Conservation (phyloP, 2,329 filamentous ascomycete species). For the Leptoxyphium fumago region DNA sequence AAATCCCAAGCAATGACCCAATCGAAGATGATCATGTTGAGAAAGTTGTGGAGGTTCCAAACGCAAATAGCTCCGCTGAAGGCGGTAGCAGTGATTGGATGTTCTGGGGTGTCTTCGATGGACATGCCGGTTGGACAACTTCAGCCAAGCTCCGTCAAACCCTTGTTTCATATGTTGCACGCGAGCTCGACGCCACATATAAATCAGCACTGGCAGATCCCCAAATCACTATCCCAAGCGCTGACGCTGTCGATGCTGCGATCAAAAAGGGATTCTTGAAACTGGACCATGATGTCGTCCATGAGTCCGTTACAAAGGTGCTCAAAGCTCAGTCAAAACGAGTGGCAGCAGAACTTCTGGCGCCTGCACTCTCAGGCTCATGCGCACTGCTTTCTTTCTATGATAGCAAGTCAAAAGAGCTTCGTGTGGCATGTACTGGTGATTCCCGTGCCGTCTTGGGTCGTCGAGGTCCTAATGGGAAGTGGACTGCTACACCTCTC, state of each 20-base stretch:
- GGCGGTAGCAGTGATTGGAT: slow-evolving; percentile 76
- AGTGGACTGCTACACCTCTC: slow-evolving; percentile 82
- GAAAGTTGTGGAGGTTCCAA: slow-evolving; percentile 86
- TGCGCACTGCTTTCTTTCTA: slow-evolving; percentile 95
- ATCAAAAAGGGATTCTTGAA: slow-evolving; percentile 86
- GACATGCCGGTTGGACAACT: slow-evolving; percentile 95
- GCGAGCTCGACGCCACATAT: slow-evolving; percentile 86
- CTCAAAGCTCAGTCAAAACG: slow-evolving; percentile 77
- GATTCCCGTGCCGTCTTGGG: slow-evolving; percentile 93
- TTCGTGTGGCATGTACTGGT: slow-evolving; percentile 89
- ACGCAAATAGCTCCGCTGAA: slow-evolving; percentile 39
- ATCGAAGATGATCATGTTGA: slow-evolving; percentile 98
- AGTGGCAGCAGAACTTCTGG: slow-evolving; percentile 81
- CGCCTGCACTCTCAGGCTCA: slow-evolving; percentile 89
- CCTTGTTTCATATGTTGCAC: slow-evolving; percentile 80
- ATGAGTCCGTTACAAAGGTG: slow-evolving; percentile 84
- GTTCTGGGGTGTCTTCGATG: slow-evolving; percentile 99
- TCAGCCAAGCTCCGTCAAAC: slow-evolving; percentile 89
- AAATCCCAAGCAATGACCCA: slow-evolving; percentile 89
- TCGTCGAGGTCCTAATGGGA: slow-evolving; percentile 59
- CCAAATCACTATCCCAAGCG: slow-evolving; percentile 47
- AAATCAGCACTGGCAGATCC: slow-evolving; percentile 51
- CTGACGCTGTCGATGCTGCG: slow-evolving; percentile 72
- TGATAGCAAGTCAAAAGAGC: slow-evolving; percentile 69
- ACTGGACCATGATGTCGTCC: slow-evolving; percentile 85